Evolutionary conservation across 2,329 filamentous ascomycete genomes (phyloP), one percentile per base, ranked within the genome.

Genomic region (Exophiala aquamarina): DNA sequence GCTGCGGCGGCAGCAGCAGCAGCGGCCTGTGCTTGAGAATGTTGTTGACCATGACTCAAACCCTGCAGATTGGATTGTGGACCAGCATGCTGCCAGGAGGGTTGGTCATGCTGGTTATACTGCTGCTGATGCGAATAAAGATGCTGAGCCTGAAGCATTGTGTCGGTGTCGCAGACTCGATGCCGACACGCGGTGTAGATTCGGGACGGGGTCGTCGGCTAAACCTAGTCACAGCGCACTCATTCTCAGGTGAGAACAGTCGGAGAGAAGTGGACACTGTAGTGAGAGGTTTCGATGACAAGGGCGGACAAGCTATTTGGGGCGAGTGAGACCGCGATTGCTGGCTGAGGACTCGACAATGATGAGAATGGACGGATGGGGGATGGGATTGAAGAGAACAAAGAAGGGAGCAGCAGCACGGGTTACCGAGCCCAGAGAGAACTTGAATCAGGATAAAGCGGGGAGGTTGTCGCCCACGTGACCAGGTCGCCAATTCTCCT

Each of bases 41-140:
- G 64, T 45, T 70, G 68, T 60, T 66, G 54, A 57, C 61, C 52
- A 41, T 66, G 62, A 32, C 63, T 65, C 44, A 66, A 59, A 36
- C 64, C 61, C 18, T 66, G 64, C 23, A 63, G 62, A 20, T 57
- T 54, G 28, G 61, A 59, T 43, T 73, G 70, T 50, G 70, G 70
- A 57, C 63, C 49, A 33, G 39, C 44, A 48, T 72, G 71, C 44
- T 73, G 70, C 59, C 71, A 71, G 57, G 72, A 52, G 61, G 69
- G 71, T 35, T 68, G 68, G 58, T 71, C 69, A 58, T 70, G 66
- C 57, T 74, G 72, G 18, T 69, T 70, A 48, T 74, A 75, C 59
- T 75, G 75, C 59, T 77, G 74, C 62, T 78, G 76, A 61, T 83
- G 79, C 45, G 78, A 77, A 65, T 81, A 82, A 64, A 81, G 71